Percentiles rank a stretch among this genome's conserved stretches.
These are phyloP conservation scores for Salvia rosmarinus DNA, from an alignment of 257 asterid genomes.

Conservation along the genomic window DNA sequence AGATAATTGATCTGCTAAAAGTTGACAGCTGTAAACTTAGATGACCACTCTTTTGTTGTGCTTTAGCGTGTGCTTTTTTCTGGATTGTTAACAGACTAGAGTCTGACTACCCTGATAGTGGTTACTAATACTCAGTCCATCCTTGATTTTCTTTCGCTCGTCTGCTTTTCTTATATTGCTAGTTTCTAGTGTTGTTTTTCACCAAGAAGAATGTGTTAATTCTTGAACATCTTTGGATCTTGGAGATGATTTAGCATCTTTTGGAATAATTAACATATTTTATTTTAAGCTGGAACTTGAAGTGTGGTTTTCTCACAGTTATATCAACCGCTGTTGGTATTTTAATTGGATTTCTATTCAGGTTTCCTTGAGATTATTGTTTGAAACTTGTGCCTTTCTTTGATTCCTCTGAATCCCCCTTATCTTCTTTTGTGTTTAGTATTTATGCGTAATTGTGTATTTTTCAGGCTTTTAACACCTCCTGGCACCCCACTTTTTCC, in stretches of 20 bases:
- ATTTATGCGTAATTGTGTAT: too few species aligned
- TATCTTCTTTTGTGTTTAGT: too few species aligned
- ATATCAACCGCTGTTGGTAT: not conserved
- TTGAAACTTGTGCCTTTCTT: too few species aligned
- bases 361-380: too few species aligned
- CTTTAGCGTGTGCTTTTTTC: not conserved
- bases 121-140: conserved; percentile 5
- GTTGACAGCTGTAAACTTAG: not conserved
- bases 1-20: not conserved
- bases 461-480: conserved; percentile 96
- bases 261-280: too few species aligned
- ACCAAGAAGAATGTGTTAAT: not conserved
- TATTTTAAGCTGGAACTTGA: not conserved
- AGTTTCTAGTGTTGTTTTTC: not conserved
- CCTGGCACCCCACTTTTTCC: conserved; percentile 99
- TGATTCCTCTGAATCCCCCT: too few species aligned
- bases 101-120: not conserved
- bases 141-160: not conserved
- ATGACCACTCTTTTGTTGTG: conserved; percentile 15
- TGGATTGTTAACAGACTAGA: not conserved
- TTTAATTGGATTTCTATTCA: not conserved
- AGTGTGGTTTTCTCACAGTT: not conserved
- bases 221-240: not conserved
- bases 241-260: conserved; percentile 21
- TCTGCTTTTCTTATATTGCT: conserved; percentile 18